phyloP scores from a whole-genome alignment of 1,284 basidiomycete genomes.

The Pascua sp. region DNA sequence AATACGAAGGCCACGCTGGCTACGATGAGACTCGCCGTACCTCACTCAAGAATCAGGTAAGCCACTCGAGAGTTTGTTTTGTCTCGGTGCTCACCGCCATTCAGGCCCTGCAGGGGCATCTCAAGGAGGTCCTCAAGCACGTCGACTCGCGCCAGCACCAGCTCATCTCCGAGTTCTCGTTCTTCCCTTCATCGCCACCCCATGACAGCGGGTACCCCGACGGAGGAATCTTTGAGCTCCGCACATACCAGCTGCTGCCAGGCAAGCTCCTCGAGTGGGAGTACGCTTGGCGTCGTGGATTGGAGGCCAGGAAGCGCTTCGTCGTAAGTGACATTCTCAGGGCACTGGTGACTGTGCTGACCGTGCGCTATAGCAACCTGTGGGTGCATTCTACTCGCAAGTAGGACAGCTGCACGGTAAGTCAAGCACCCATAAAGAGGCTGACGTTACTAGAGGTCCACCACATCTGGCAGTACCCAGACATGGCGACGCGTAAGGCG shows the following conservation, averaged over 20 bases:
- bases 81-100: slow-evolving; percentile 5
- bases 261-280: slow-evolving; percentile 92
- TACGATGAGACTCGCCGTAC: slow-evolving; percentile 57
- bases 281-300: slow-evolving; percentile 78
- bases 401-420: slow-evolving; percentile 70
- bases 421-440: too few relatives aligned
- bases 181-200: slow-evolving; percentile 83
- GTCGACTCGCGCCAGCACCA: slow-evolving; percentile 68
- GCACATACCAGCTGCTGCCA: slow-evolving; percentile 68
- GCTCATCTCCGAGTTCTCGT: slow-evolving; percentile 87
- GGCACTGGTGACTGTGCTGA: not conserved
- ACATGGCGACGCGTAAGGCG: slow-evolving; percentile 74
- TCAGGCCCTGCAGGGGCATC: slow-evolving; percentile 14
- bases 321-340: slow-evolving; percentile 51
- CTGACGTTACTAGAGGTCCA: slow-evolving; percentile 60
- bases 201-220: slow-evolving; percentile 55
- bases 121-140: slow-evolving; percentile 62
- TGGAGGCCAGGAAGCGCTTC: slow-evolving; percentile 79
- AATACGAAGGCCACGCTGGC: slow-evolving; percentile 84
- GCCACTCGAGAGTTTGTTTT: slow-evolving; percentile 5
- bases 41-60: slow-evolving; percentile 30
- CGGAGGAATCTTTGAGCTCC: slow-evolving; percentile 87
- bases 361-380: slow-evolving; percentile 57
- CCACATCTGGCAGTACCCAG: slow-evolving; percentile 91
- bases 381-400: slow-evolving; percentile 93